Evolutionary conservation across 2,329 filamentous ascomycete species (phyloP).

Genomic region (Fusarium albosuccineum): DNA sequence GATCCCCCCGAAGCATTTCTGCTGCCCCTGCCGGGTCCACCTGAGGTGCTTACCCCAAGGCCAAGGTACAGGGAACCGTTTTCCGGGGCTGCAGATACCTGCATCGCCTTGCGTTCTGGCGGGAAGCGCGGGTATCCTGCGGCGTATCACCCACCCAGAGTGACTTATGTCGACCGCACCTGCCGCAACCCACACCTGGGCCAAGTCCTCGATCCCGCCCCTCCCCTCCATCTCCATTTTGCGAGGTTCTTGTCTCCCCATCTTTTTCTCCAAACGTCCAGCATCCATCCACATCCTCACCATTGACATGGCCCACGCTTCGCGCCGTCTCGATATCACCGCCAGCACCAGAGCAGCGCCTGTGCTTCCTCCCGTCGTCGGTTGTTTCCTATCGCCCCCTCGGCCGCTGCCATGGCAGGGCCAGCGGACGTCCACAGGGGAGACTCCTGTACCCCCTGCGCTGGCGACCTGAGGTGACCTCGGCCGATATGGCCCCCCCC

Average conservation of each 20-base stretch:
- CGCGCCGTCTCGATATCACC: conserved; percentile 34
- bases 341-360: conserved; percentile 20
- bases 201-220: conserved; percentile 41
- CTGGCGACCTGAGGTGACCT: conserved; percentile 31
- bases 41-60: conserved; percentile 37
- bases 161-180: conserved; percentile 8
- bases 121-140: conserved; percentile 1
- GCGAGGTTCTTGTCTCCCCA: conserved; percentile 38
- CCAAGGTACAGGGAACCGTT: conserved; percentile 12
- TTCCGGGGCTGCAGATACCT: conserved; percentile 34
- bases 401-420: conserved; percentile 6
- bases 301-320: conserved; percentile 35
- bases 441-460: conserved; percentile 15
- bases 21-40: conserved; percentile 11
- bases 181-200: conserved; percentile 16
- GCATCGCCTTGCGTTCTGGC: conserved; percentile 2
- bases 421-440: conserved; percentile 20
- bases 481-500: conserved; percentile 44
- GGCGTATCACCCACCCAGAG: background rate
- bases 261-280: conserved; percentile 39
- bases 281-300: conserved; percentile 28
- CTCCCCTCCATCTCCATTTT: conserved; percentile 33
- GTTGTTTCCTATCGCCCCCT: conserved; percentile 9
- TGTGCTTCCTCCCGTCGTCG: conserved; percentile 16
- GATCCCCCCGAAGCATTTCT: conserved; percentile 14